These are phyloP conservation scores for Trichoderma cornu-damae DNA, from an alignment of 2,329 filamentous ascomycete genomes.

Conservation along the genomic window DNA sequence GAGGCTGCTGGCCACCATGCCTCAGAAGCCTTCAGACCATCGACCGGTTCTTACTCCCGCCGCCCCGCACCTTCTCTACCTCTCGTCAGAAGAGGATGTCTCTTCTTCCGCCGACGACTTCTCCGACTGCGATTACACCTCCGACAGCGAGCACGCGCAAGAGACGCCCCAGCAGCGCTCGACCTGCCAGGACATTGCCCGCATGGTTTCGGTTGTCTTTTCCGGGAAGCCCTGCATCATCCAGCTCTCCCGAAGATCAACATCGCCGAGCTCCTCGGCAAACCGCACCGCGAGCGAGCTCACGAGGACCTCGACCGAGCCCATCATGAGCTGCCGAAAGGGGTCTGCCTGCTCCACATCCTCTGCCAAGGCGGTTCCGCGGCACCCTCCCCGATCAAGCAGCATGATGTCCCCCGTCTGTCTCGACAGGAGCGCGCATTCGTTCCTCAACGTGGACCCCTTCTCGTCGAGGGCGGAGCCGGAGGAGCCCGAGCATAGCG, in stretches of 20 bases:
- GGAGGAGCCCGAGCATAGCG: constrained; percentile 27
- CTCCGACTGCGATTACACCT: constrained; percentile 51
- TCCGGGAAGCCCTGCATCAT: constrained; percentile 56
- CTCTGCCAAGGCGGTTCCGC: constrained; percentile 31
- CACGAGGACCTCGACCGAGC: constrained; percentile 31
- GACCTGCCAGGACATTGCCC: constrained; percentile 52
- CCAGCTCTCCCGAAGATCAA: constrained; percentile 44
- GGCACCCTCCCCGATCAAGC: constrained; percentile 41
- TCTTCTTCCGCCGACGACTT: constrained; percentile 58
- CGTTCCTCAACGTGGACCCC: constrained; percentile 52
- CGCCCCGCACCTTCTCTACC: constrained; percentile 55
- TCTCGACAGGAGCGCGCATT: constrained; percentile 37
- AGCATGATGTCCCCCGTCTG: constrained; percentile 36
- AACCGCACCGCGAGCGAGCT: constrained; percentile 26
- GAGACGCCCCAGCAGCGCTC: constrained; percentile 30
- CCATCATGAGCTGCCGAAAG: constrained; percentile 27
- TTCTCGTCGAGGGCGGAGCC: constrained; percentile 40
- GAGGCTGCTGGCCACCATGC: constrained; percentile 33
- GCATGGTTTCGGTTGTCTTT: constrained; percentile 55
- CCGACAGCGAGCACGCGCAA: constrained; percentile 35
- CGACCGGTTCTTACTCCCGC: constrained; percentile 35
- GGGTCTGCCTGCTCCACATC: constrained; percentile 33
- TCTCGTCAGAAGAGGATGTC: constrained; percentile 61
- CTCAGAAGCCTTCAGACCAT: constrained; percentile 31
- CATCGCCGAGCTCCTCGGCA: constrained; percentile 39